Base-by-base conservation (phyloP, 306 rosid species). In the Boehmeria nivea region DNA sequence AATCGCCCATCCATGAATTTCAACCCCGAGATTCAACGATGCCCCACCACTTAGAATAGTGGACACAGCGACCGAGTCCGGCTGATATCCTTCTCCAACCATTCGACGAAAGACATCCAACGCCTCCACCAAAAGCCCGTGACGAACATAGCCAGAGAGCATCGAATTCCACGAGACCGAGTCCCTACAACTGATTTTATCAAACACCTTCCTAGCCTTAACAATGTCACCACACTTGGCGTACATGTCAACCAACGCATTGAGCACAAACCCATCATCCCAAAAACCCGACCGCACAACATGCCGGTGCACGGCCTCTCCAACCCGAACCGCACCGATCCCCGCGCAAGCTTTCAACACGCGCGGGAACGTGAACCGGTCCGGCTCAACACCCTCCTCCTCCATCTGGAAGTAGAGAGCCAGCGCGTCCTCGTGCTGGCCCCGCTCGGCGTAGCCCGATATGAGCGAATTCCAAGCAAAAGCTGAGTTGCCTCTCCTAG, bases 341-440 rank as follows among this genome's bases (percentile, higher is more conserved):
- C 98, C 96, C 6, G 77, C 93, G 26, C 89, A 80, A 69, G 82
- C 95, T 65, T 87, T 91, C 39, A 91, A 61, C 67, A 82, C 96
- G 3, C 84, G 69, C 23, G 94, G 94, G 69, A 90, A 87, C 0
- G 96, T 87, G 58, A 74, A 91, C 43, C 63, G 19, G 43, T 91
- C 96, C 0, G 91, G 85, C 52, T 84, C 74, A 44, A 84, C 76
- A 47, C 83, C 83, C 37, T 84, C 88, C 64, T 91, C 96, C 70
- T 76, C 89, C 96, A 87, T 84, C 61, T 91, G 96, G 24, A 91
- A 91, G 72, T 87, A 91, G 24, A 91, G 73, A 2, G 98, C 98
- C 65, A 84, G 64, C 16, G 98, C 96, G 55, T 91, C 96, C 67
- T 84, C 83, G 54, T 62, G 64, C 20, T 70, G 52, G 3, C 93